Percentiles rank a stretch among this genome's conserved stretches.
Conservation (phyloP, 257 asterid species). For the Solanum corneliomulleri region DNA sequence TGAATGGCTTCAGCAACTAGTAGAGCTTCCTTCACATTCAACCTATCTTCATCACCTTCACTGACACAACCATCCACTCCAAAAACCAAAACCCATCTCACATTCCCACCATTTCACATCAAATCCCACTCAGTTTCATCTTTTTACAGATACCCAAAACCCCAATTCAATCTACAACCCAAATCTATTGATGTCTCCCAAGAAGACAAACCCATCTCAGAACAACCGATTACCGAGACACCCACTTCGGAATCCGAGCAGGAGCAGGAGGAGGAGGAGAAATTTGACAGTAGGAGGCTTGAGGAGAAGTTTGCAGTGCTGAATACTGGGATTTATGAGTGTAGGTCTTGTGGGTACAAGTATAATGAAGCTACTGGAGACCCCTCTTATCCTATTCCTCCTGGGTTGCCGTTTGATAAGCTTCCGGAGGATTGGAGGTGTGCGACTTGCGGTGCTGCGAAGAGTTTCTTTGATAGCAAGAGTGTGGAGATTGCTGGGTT, state of each 20-base stretch:
- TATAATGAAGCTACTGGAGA: constrained; percentile 63
- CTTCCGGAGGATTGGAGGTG: constrained; percentile 97
- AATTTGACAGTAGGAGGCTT: constrained; percentile 30
- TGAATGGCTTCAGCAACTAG: constrained; percentile 57
- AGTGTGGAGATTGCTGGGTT: constrained; percentile 90
- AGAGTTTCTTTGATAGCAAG: constrained; percentile 79
- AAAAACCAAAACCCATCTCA: constrained; percentile 17
- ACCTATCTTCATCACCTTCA: constrained; percentile 28
- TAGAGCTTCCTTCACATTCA: constrained; percentile 45
- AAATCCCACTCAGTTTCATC: constrained; percentile 25
- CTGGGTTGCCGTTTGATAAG: constrained; percentile 67
- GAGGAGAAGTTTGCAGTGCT: constrained; percentile 92
- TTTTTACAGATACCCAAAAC: constrained; percentile 4
- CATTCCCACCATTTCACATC: constrained; percentile 15
- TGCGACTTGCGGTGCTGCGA: constrained; percentile 88
- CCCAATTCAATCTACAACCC: neutral
- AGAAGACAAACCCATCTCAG: constrained; percentile 52
- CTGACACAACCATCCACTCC: constrained; percentile 13
- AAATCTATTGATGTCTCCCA: constrained; percentile 72
- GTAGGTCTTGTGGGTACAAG: constrained; percentile 75
- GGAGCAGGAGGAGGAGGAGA: neutral
- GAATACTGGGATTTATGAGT: constrained; percentile 76
- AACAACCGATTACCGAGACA: constrained; percentile 9
- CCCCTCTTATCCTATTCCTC: constrained; percentile 83
- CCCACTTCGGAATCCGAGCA: constrained; percentile 12